A percentile compares a stretch with the other conserved stretches of the same genome.
These are phyloP conservation scores for Colletotrichum chlorophyti DNA, from an alignment of 2,329 filamentous ascomycete species.

Conservation along the genomic window DNA sequence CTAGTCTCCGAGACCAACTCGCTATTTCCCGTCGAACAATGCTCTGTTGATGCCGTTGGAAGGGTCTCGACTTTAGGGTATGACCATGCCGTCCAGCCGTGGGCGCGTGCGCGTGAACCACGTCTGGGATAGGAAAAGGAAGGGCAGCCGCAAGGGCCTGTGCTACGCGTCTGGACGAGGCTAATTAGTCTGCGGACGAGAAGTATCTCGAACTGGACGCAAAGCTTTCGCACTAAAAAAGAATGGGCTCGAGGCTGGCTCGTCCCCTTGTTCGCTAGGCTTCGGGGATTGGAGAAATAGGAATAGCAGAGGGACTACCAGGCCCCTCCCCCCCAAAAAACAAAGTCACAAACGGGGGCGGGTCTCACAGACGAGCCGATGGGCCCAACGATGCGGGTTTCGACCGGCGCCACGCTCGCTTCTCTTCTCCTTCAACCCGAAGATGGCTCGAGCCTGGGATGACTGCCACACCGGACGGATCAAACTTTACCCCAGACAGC, in stretches of 20 bases:
- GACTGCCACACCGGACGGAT: conserved; percentile 6
- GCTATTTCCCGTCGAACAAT: no score
- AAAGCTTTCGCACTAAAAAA: no score
- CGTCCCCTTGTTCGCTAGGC: background rate
- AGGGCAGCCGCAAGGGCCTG: background rate
- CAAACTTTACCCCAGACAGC: background rate
- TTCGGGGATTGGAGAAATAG: no score
- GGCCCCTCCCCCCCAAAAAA: no score
- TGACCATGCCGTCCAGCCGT: no score
- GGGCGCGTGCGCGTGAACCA: background rate
- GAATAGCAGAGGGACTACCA: no score
- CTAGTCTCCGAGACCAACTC: background rate
- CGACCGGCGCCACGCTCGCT: conserved; percentile 24
- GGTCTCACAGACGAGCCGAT: conserved; percentile 9
- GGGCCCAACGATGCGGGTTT: conserved; percentile 25
- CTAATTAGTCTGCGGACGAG: background rate
- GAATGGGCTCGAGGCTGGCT: background rate
- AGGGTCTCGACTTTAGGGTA: no score
- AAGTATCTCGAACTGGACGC: background rate
- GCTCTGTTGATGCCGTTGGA: no score
- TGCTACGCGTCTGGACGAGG: conserved; percentile 5
- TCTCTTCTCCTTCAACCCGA: no score
- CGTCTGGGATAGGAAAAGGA: background rate
- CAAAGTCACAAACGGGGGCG: conserved; percentile 12
- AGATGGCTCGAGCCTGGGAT: conserved; percentile 7